Evolutionary conservation across 2,329 filamentous ascomycete species (phyloP).

Genomic region (Lecanicillium sp.): DNA sequence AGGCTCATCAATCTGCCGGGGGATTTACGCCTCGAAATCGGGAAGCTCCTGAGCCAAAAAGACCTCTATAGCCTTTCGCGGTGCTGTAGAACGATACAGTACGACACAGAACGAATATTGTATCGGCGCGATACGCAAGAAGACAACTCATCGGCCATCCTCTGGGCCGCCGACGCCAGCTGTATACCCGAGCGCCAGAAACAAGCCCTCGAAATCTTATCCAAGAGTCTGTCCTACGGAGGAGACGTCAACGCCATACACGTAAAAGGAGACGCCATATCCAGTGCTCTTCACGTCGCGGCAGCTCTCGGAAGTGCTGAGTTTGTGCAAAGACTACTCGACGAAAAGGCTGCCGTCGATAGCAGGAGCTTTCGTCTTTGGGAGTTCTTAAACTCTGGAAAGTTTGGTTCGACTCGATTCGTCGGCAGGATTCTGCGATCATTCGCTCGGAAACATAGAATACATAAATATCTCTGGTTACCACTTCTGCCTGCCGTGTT

Average conservation of each 20-base stretch:
- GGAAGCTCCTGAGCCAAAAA: too few relatives aligned
- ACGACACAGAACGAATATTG: too few relatives aligned
- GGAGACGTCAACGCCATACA: neutral
- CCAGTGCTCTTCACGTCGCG: neutral
- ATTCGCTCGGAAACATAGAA: neutral
- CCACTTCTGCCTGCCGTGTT: constrained; percentile 1
- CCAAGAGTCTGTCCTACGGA: neutral
- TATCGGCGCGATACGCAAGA: neutral
- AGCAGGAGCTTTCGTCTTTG: neutral
- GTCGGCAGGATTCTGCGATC: neutral
- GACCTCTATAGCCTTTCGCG: too few relatives aligned
- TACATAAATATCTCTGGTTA: neutral
- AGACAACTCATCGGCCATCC: constrained; percentile 1
- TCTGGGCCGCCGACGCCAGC: constrained; percentile 6
- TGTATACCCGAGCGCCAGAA: neutral
- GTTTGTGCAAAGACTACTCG: neutral
- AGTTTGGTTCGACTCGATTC: neutral
- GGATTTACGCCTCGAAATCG: too few relatives aligned
- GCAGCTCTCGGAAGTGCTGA: neutral
- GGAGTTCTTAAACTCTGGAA: neutral
- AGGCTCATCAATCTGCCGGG: too few relatives aligned
- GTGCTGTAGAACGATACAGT: too few relatives aligned
- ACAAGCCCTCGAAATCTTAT: neutral
- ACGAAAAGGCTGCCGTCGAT: neutral
- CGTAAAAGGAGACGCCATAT: neutral